phyloP scores from a whole-genome alignment of 495 filamentous ascomycete species.

The Rusavskia elegans region DNA sequence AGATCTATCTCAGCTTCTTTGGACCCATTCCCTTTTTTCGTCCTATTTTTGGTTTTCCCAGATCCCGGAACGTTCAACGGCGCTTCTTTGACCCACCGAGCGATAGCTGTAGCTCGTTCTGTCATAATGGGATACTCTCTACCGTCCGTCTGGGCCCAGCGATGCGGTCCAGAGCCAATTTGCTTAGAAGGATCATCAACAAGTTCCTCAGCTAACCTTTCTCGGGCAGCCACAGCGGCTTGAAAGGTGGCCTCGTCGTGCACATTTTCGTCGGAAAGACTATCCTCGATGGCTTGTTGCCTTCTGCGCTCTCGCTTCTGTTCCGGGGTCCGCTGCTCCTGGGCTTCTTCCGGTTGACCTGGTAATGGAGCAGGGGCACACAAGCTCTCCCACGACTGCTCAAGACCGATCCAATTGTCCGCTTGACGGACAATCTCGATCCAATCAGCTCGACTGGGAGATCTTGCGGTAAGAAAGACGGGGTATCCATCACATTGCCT shows the following conservation, averaged over 20 bases:
- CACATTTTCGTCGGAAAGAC: constrained; percentile 46
- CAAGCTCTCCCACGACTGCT: constrained; percentile 48
- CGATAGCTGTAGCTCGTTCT: constrained; percentile 49
- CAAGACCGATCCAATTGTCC: constrained; percentile 48
- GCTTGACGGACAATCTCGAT: constrained; percentile 51
- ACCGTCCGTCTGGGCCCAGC: constrained; percentile 48
- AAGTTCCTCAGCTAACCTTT: constrained; percentile 20
- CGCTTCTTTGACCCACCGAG: constrained; percentile 54
- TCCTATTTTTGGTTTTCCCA: constrained; percentile 3
- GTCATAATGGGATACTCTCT: constrained; percentile 54
- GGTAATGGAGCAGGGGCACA: constrained; percentile 53
- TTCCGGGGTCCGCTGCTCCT: constrained; percentile 31
- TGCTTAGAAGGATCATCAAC: constrained; percentile 5
- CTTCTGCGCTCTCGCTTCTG: constrained; percentile 38
- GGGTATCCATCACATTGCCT: constrained; percentile 66
- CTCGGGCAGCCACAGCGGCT: constrained; percentile 40
- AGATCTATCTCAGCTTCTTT: no score
- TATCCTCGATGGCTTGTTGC: constrained; percentile 48
- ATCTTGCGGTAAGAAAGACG: constrained; percentile 57
- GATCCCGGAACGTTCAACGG: constrained; percentile 16
- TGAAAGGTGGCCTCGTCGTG: constrained; percentile 48
- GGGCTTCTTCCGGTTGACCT: constrained; percentile 15
- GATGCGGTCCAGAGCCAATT: constrained; percentile 28
- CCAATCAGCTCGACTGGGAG: constrained; percentile 62
- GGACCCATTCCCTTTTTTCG: background rate